phyloP scores from a whole-genome alignment of 768 basidiomycete genomes.

The Chiua virens region DNA sequence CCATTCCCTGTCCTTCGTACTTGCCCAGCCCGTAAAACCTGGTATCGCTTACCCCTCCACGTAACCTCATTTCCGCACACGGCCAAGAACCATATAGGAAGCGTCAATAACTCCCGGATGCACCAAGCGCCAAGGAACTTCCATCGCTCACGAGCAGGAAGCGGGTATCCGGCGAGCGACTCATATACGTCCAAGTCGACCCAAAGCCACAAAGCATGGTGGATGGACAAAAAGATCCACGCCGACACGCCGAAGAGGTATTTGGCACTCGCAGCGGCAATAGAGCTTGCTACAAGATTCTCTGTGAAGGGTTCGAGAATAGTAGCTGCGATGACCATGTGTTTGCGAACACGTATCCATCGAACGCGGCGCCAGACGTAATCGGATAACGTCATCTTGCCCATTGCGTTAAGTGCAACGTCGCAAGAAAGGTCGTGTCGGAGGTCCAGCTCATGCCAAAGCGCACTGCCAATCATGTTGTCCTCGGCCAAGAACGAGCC shows the following conservation, averaged over 20 bases:
- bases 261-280: constrained; percentile 57
- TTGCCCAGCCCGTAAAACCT: constrained; percentile 72
- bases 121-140: constrained; percentile 78
- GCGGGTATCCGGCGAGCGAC: constrained; percentile 67
- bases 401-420: constrained; percentile 85
- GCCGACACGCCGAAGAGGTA: constrained; percentile 50
- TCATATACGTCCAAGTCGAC: constrained; percentile 84
- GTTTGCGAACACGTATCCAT: constrained; percentile 96
- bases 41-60: constrained; percentile 86
- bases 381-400: constrained; percentile 79
- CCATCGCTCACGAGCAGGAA: constrained; percentile 48
- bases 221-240: constrained; percentile 56
- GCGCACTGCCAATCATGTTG: constrained; percentile 90
- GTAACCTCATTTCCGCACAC: constrained; percentile 78
- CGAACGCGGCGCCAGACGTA: constrained; percentile 89
- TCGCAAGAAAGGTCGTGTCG: constrained; percentile 91
- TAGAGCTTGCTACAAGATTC: constrained; percentile 65
- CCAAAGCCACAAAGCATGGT: constrained; percentile 68
- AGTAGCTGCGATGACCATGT: constrained; percentile 87
- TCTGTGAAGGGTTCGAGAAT: constrained; percentile 93
- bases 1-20: constrained; percentile 37
- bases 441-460: constrained; percentile 92
- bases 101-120: constrained; percentile 73
- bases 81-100: constrained; percentile 87
- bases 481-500: constrained; percentile 93